phyloP scores from a whole-genome alignment of 2,329 filamentous ascomycete genomes.

The Setomelanomma holmii region DNA sequence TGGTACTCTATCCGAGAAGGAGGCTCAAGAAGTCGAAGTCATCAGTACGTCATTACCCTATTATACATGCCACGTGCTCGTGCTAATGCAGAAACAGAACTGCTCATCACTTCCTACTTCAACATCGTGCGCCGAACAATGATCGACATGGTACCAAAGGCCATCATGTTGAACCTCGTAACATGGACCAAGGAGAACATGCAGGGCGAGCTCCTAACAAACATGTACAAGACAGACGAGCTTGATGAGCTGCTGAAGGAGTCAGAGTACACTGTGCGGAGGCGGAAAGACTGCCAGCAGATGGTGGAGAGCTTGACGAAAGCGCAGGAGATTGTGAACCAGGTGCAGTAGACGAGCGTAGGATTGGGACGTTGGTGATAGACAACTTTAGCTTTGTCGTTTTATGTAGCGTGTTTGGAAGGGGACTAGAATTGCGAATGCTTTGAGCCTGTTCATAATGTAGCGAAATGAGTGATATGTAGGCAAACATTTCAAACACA shows the following conservation, averaged over 20 bases:
- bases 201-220: conserved; percentile 94
- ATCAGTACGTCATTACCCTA: conserved; percentile 89
- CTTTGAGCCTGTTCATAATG: neutral
- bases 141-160: conserved; percentile 99
- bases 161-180: conserved; percentile 96
- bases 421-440: neutral
- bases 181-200: conserved; percentile 98
- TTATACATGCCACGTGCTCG: no score
- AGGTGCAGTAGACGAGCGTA: conserved; percentile 55
- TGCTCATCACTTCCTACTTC: conserved; percentile 95
- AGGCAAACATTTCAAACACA: no score
- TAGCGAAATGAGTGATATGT: neutral
- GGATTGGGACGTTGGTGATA: neutral
- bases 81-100: conserved; percentile 64
- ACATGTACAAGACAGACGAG: conserved; percentile 93
- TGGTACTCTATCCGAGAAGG: conserved; percentile 90
- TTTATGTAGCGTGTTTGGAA: neutral
- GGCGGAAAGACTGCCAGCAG: conserved; percentile 97
- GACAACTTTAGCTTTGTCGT: conserved; percentile 21
- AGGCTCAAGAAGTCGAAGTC: conserved; percentile 95
- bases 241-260: conserved; percentile 96
- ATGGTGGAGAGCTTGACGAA: conserved; percentile 94
- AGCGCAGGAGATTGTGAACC: conserved; percentile 95
- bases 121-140: conserved; percentile 98
- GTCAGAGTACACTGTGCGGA: conserved; percentile 92